phyloP scores from a whole-genome alignment of 306 rosid species.

The Delonix regia region DNA sequence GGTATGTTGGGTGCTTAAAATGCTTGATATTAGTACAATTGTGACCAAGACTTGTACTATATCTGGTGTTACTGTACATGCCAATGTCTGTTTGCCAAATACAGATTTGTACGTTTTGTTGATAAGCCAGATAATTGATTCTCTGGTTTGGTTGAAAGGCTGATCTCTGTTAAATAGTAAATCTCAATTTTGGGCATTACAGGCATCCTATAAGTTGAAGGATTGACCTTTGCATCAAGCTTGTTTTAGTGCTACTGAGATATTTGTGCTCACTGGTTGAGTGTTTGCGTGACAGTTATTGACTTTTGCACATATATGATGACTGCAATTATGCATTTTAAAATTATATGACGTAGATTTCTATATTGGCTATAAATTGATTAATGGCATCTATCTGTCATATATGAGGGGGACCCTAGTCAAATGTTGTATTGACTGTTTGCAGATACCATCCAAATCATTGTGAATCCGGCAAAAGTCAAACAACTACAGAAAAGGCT shows the following conservation, averaged over 20 bases:
- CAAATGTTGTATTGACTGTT: conserved; percentile 26
- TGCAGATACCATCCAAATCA: conserved; percentile 50
- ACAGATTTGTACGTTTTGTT: background rate
- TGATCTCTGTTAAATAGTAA: background rate
- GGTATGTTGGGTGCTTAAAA: background rate
- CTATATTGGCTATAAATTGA: background rate
- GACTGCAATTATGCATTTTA: background rate
- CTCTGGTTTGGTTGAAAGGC: background rate
- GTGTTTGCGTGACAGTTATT: background rate
- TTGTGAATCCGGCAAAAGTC: conserved; percentile 23
- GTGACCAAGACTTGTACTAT: background rate
- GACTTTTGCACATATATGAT: background rate
- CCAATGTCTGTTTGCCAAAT: background rate
- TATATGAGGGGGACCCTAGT: background rate
- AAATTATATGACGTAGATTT: background rate
- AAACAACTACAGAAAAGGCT: conserved; percentile 23
- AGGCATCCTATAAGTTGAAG: background rate
- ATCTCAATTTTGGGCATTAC: background rate
- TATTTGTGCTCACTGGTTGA: background rate
- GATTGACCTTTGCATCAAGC: background rate
- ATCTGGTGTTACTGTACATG: background rate
- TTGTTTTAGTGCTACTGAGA: background rate
- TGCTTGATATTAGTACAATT: background rate
- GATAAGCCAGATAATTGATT: background rate
- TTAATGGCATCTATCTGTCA: background rate